These are phyloP conservation scores for Primulina tabacum DNA, from an alignment of 257 asterid species.

Conservation along the genomic window DNA sequence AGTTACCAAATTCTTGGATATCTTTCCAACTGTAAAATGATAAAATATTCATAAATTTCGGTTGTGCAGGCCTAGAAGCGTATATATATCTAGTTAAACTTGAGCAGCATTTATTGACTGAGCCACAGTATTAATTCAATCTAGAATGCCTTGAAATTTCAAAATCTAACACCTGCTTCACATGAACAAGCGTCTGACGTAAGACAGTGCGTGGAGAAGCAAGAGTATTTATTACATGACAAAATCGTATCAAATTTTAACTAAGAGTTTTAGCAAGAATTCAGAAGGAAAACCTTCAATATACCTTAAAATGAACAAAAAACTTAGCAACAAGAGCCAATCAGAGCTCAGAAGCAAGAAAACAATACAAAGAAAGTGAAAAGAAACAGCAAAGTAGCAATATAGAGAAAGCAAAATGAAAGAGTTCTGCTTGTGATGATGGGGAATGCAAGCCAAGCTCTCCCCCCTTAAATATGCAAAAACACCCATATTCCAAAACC, in stretches of 20 bases:
- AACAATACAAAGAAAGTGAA: neutral
- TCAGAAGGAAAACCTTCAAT: neutral
- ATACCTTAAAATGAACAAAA: slow-evolving; percentile 25
- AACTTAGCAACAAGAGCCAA: slow-evolving; percentile 16
- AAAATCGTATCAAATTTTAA: slow-evolving; percentile 8
- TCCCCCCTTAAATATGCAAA: slow-evolving; percentile 16
- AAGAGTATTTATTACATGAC: slow-evolving; percentile 20
- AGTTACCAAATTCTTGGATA: slow-evolving; percentile 21
- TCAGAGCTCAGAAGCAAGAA: slow-evolving; percentile 12
- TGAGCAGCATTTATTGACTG: slow-evolving; percentile 30
- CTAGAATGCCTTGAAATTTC: slow-evolving; percentile 30
- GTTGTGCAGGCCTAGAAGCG: neutral
- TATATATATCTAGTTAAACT: slow-evolving; percentile 5
- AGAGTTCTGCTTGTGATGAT: slow-evolving; percentile 17
- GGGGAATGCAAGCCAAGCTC: slow-evolving; percentile 22
- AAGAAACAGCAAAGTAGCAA: slow-evolving; percentile 7
- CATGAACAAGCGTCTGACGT: slow-evolving; percentile 6
- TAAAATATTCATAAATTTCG: neutral
- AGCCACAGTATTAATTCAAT: slow-evolving; percentile 24
- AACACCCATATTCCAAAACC: neutral
- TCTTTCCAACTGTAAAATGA: slow-evolving; percentile 34
- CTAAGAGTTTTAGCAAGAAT: neutral
- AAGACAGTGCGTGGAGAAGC: slow-evolving; percentile 29
- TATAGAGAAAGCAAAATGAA: slow-evolving; percentile 14
- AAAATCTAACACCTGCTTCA: slow-evolving; percentile 30